Base-by-base conservation (phyloP, 495 filamentous ascomycete species). In the Neurospora discreta region DNA sequence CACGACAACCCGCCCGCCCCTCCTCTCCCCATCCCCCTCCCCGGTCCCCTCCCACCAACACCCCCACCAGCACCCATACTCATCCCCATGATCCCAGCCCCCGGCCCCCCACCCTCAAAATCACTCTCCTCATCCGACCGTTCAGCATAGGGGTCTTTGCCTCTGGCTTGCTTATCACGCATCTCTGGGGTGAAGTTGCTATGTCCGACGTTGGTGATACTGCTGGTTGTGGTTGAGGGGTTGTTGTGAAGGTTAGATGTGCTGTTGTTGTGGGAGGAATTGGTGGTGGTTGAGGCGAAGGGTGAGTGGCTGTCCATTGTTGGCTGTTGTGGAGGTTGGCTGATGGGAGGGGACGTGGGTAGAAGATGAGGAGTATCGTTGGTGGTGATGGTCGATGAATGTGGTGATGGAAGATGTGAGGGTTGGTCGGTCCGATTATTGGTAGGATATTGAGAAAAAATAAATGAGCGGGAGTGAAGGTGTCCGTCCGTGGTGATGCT, bases 81-180 rank as follows among this genome's bases (percentile, higher is more conserved):
- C 26, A 26, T 65, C 52, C 52, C 52, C 1, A 5, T 9, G 20
- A 20, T 4, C 52, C 52, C 44, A 26, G 15, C n/a, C 41, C 3
- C 44, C 9, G 20, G 9, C 23, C 20, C 52, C 5, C 52, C 52
- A 18, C 52, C 52, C 15, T 65, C 52, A 65, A 65, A 65, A 65
- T 65, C 52, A 18, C 52, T 65, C 23, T 65, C 52, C 26, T 65
- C 52, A 65, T 65, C 52, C 15, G 52, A 65, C 52, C 52, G 2
- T 18, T 65, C 52, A 16, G 52, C 52, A 65, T 85, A 86, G 2
- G 84, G 84, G 74, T 86, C 81, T 71, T 85, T 86, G 26, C 85
- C 85, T n/a, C 86, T 78, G 5, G 86, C 85, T 75, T 88, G 86
- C 7, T 82, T 80, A 74, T 87, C 84, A 70, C 83, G 82, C 85